Evolutionary conservation across 1,139 yeast genomes (phyloP).

Genomic region (Candida pseudocylindracea): DNA sequence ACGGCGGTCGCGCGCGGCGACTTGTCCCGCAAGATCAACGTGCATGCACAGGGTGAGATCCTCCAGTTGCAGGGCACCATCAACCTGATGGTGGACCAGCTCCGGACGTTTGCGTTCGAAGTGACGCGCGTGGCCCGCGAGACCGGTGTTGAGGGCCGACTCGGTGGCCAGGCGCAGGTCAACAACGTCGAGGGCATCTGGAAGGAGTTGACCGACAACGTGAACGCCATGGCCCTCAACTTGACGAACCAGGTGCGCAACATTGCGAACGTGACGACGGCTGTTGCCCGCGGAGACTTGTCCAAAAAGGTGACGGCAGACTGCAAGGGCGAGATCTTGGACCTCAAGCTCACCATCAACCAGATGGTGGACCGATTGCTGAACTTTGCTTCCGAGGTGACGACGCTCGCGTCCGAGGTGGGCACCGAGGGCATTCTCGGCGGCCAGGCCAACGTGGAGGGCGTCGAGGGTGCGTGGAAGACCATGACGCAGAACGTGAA

Average conservation of each 20-base stretch:
- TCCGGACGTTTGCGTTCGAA: conserved; percentile 72
- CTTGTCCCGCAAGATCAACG: conserved; percentile 53
- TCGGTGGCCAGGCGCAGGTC: conserved; percentile 77
- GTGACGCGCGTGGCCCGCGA: conserved; percentile 78
- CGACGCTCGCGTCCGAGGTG: conserved; percentile 70
- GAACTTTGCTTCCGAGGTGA: conserved; percentile 75
- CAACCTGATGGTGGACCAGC: conserved; percentile 74
- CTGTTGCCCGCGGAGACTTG: conserved; percentile 79
- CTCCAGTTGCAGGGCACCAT: conserved; percentile 59
- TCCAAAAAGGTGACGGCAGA: conserved; percentile 75
- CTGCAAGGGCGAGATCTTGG: conserved; percentile 73
- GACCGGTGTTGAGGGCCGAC: conserved; percentile 72
- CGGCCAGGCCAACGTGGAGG: conserved; percentile 82
- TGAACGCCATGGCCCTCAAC: conserved; percentile 78
- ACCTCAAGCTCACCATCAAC: conserved; percentile 52
- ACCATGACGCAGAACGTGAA: conserved; percentile 80
- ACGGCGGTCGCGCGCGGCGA: conserved; percentile 72
- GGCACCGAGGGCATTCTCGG: conserved; percentile 83
- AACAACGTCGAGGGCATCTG: conserved; percentile 76
- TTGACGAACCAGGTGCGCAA: conserved; percentile 75
- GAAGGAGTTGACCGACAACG: conserved; percentile 77
- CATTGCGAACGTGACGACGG: conserved; percentile 79
- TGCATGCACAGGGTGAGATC: conserved; percentile 72
- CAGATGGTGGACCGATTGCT: conserved; percentile 81
- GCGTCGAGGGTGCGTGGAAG: conserved; percentile 88